Conservation (phyloP, 2,329 filamentous ascomycete species). For the Penicillium sp. region DNA sequence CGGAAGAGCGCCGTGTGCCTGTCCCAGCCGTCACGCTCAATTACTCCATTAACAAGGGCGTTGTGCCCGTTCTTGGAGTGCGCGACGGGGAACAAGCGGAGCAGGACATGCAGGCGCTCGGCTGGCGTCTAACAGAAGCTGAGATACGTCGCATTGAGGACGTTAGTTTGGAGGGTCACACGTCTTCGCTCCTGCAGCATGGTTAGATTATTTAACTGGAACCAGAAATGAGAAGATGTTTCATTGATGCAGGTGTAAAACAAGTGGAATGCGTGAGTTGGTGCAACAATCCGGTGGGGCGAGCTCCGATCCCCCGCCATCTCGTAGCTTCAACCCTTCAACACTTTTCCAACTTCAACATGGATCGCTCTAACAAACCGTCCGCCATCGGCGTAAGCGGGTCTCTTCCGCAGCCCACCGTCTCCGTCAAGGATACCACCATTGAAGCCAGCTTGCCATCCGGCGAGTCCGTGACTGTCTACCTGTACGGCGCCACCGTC, state of each 20-base stretch:
- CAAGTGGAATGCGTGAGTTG: not conserved
- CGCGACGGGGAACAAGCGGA: constrained; percentile 43
- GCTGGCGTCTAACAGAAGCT: constrained; percentile 43
- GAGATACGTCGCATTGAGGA: constrained; percentile 45
- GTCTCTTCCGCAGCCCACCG: constrained; percentile 71
- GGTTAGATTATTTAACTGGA: constrained; percentile 25
- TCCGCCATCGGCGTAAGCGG: constrained; percentile 72
- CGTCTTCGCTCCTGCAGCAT: constrained; percentile 44
- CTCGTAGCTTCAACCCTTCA: constrained; percentile 4
- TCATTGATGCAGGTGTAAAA: not conserved
- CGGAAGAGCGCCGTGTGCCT: constrained; percentile 33
- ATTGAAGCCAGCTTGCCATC: constrained; percentile 80
- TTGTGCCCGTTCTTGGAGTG: constrained; percentile 44
- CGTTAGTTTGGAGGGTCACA: constrained; percentile 42
- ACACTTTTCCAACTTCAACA: constrained; percentile 4
- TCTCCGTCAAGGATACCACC: constrained; percentile 69
- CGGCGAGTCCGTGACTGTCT: constrained; percentile 79
- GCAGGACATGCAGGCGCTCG: constrained; percentile 40
- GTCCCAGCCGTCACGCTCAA: constrained; percentile 46
- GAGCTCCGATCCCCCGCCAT: constrained; percentile 14
- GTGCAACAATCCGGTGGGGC: not conserved
- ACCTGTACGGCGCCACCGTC: constrained; percentile 90
- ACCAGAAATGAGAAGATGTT: not conserved
- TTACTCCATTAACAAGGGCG: constrained; percentile 46
- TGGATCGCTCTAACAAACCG: constrained; percentile 84